These are phyloP conservation scores for Panaeolus cyanescens DNA, from an alignment of 768 basidiomycete genomes.

Conservation along the genomic window DNA sequence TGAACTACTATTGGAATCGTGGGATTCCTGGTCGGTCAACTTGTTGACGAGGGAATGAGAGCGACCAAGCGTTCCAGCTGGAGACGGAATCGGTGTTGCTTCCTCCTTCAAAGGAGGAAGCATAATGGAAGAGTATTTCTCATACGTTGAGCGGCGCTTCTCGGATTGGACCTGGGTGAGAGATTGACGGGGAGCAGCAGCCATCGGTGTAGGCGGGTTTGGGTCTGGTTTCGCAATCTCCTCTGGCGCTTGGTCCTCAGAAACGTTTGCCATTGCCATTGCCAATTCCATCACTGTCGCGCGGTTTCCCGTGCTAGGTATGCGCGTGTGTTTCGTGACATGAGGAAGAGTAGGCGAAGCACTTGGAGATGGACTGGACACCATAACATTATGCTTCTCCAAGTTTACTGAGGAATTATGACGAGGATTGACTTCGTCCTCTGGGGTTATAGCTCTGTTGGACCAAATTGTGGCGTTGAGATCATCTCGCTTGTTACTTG, in stretches of 20 bases:
- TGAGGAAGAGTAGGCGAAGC: slow-evolving; percentile 25
- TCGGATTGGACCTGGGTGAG: slow-evolving; percentile 41
- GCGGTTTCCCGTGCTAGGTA: slow-evolving; percentile 69
- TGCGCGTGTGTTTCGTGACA: slow-evolving; percentile 47
- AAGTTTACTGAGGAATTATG: background rate
- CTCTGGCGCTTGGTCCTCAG: background rate
- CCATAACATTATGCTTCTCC: background rate
- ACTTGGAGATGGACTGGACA: background rate
- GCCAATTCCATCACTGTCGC: slow-evolving; percentile 82
- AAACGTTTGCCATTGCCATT: slow-evolving; percentile 49
- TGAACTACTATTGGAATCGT: background rate
- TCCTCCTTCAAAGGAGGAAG: slow-evolving; percentile 73
- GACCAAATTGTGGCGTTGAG: background rate
- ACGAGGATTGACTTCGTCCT: background rate
- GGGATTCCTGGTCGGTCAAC: background rate
- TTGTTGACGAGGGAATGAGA: background rate
- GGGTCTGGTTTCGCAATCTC: background rate
- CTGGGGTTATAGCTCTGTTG: background rate
- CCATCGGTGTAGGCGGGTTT: slow-evolving; percentile 12
- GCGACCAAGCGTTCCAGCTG: slow-evolving; percentile 53
- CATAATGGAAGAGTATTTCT: slow-evolving; percentile 61
- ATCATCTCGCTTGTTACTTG: background rate
- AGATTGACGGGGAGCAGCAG: slow-evolving; percentile 20
- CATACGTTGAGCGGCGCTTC: slow-evolving; percentile 66
- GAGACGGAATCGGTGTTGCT: slow-evolving; percentile 56